Evolutionary conservation across 345 rosid genomes (phyloP), one percentile per base, ranked within the genome.

Genomic region (Aquilaria yunnanensis): DNA sequence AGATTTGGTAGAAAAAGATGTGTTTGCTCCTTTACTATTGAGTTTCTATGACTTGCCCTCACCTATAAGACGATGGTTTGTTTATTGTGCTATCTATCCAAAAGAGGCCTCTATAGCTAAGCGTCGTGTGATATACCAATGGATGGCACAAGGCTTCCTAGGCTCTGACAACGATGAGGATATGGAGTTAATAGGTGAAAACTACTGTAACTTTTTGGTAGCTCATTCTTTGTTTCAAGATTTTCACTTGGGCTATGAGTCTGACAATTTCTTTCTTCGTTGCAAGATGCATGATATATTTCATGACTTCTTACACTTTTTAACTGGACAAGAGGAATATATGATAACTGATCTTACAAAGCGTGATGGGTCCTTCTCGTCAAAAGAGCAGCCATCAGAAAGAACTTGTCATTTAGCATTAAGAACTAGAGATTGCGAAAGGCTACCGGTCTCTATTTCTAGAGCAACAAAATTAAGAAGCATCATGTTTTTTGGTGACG

Each of bases 281-380:
- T 16, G 16, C 16, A 51, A 62, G 51, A 62, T 62, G 56, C 65
- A 62, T 34, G 65, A 51, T 16, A 0, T 62, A 10, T 10, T 62
- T 10, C 65, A 51, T 62, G 65, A 62, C 51, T 62, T 62, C 37
- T 10, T 51, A 49, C 65, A 51, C 14, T 48, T 49, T 62, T 51
- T 62, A 51, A 62, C 4, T 10, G 13, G 37, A 33, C 14, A 32
- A 16, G 16, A 16, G 2, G 65, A 62, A 33, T 51, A 56, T 62
- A 10, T 16, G 16, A 16, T 16, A 16, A 16, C 12, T 62, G 65
- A 62, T 49, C 56, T 32, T 32, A 16, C 37, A 14, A 16, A 45
- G 12, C 16, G 16, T 16, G 16, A 16, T 32, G 23, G 56, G 23
- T 6, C 12, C 4, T 6, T 61, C 30, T 51, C 51, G 32, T 34